phyloP scores from a whole-genome alignment of 129 eudicot species.

The Flaveria trinervia region DNA sequence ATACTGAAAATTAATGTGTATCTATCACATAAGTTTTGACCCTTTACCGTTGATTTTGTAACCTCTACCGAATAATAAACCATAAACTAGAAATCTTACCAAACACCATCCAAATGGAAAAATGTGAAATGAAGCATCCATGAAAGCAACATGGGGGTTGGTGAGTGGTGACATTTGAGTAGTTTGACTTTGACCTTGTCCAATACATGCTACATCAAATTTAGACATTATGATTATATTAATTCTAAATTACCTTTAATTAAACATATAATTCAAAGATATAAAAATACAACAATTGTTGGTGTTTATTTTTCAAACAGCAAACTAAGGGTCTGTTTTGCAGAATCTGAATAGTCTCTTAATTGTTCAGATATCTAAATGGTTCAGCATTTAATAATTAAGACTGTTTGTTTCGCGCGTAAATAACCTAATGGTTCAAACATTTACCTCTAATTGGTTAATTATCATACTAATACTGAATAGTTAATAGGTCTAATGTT shows the following conservation, averaged over 20 bases:
- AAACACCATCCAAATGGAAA: conserved; percentile 16
- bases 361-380: no score
- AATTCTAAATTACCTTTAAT: not conserved
- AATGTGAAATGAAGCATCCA: conserved; percentile 1
- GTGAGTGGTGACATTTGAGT: conserved; percentile 18
- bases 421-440: no score
- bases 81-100: conserved; percentile 10
- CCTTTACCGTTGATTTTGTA: not conserved
- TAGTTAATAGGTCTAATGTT: no score
- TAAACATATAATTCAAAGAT: not conserved
- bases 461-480: no score
- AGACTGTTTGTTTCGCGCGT: no score
- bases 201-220: conserved; percentile 27
- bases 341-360: no score
- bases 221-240: not conserved
- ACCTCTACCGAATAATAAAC: not conserved
- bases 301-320: no score
- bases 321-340: no score
- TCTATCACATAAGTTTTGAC: not conserved
- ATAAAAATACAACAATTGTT: not conserved
- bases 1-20: no score
- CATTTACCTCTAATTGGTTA: no score
- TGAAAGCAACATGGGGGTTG: conserved; percentile 41
- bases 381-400: no score
- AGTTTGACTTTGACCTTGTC: conserved; percentile 40